Evolutionary conservation across 225 moss, liverwort and hornwort genomes (phyloP), one percentile per base, ranked within the genome.

Genomic region (Bryoerythrophyllum caledonicum): DNA sequence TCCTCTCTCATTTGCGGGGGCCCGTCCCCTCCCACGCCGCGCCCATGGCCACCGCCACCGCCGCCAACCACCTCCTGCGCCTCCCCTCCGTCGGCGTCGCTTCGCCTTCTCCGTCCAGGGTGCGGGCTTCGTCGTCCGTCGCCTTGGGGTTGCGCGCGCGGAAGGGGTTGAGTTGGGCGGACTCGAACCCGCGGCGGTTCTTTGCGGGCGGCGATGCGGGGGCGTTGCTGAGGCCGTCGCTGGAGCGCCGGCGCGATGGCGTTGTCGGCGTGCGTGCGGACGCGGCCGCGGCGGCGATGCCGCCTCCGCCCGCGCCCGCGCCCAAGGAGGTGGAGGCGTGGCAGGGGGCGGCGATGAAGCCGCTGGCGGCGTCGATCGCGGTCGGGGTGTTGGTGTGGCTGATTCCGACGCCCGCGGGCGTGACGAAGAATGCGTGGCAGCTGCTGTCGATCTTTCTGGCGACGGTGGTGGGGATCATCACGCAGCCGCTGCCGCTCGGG

Each of bases 391-490:
- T 90, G 60, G 64, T 97, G 23, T 97, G 94, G 94, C 40, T 97
- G 17, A 72, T 94, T 0, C 97, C 94, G 20, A 82, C 85, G 67
- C 97, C 97, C 2, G 20, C 79, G 10, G 97, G 97, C 14, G 97
- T 97, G 76, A 85, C 97, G 67, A 91, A 84, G 86, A 91, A 84
- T 25, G 97, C 97, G 3, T 97, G 97, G 97, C 97, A 97, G 83
- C 79, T 97, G 78, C 81, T 97, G 76, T 72, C 94, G 72, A 97
- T 97, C 76, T 97, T 97, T 73, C 75, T 97, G 89, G 94, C 93
- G 46, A 97, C 97, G 23, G 93, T 97, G 70, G 97, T 97, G 63
- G 97, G 97, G 19, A 97, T 97, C 70, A 88, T 94, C 67, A 94
- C 97, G 63, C 97, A 97, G 86, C 94, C 97, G 15, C 60, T 97